phyloP scores from a whole-genome alignment of 148 eudicot species.

The Chenopodium formosanum region DNA sequence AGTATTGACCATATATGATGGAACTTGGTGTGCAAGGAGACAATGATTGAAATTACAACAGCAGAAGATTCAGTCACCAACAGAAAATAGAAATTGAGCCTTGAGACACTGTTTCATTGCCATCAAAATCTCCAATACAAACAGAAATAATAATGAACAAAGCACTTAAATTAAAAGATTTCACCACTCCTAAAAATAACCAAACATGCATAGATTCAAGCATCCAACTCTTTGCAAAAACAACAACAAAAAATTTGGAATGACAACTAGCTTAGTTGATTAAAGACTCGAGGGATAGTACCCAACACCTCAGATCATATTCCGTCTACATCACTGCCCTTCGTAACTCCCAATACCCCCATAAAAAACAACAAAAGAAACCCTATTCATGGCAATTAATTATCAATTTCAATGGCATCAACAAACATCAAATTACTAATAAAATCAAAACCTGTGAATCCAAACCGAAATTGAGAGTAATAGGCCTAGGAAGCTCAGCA shows the following conservation, averaged over 20 bases:
- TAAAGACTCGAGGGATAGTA: not conserved
- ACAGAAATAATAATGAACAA: not conserved
- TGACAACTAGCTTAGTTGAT: not conserved
- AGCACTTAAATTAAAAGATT: not conserved
- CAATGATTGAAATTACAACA: not conserved
- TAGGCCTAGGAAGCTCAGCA: slow-evolving; percentile 53
- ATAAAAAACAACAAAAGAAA: not conserved
- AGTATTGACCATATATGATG: not conserved
- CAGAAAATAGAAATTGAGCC: not conserved
- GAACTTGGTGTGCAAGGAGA: not conserved
- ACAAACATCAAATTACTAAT: not conserved
- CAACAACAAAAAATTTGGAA: too few relatives aligned
- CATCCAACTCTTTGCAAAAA: not conserved
- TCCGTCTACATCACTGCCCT: not conserved
- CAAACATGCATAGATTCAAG: not conserved
- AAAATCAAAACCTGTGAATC: slow-evolving; percentile 61
- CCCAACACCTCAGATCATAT: not conserved
- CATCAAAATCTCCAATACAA: slow-evolving; percentile 5
- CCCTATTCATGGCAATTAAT: not conserved
- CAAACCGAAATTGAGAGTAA: slow-evolving; percentile 51
- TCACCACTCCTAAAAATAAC: not conserved
- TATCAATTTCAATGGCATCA: not conserved
- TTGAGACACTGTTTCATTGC: not conserved
- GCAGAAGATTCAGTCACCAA: not conserved
- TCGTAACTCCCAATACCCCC: not conserved